A percentile compares a stretch with the other conserved stretches of the same genome.
These are phyloP conservation scores for Endoconidiophora laricicola DNA, from an alignment of 2,329 filamentous ascomycete species.

Conservation along the genomic window DNA sequence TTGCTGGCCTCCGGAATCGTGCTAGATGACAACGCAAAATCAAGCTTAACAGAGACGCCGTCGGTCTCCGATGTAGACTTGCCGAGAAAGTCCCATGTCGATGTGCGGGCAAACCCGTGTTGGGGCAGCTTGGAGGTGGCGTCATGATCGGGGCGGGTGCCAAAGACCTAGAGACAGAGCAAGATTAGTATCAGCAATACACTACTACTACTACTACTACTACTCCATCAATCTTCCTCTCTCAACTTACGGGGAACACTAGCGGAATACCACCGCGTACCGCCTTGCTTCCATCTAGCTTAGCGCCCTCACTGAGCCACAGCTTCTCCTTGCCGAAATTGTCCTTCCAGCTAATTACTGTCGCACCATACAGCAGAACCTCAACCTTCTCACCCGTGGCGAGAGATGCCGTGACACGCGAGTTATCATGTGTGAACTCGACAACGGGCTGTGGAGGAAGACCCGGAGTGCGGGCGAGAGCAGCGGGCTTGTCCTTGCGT, in stretches of 20 bases:
- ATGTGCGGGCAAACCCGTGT: conserved; percentile 86
- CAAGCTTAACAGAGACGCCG: conserved; percentile 62
- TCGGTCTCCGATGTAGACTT: conserved; percentile 44
- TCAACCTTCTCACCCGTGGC: conserved; percentile 77
- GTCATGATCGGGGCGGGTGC: conserved; percentile 58
- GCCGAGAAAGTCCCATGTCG: conserved; percentile 84
- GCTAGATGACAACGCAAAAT: conserved; percentile 72
- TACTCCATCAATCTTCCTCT: not conserved
- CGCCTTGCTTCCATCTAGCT: conserved; percentile 72
- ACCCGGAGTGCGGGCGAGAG: conserved; percentile 57
- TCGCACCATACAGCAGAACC: conserved; percentile 80
- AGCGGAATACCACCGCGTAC: conserved; percentile 84
- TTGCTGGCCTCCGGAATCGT: conserved; percentile 53
- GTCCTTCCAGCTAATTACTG: conserved; percentile 85
- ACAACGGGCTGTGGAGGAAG: conserved; percentile 62
- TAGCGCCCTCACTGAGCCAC: conserved; percentile 66
- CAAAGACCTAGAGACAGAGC: conserved; percentile 51
- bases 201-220: too few species aligned
- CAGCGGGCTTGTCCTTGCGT: conserved; percentile 66
- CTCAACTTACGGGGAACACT: conserved; percentile 63
- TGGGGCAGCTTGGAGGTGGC: conserved; percentile 69
- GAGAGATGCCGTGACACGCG: conserved; percentile 60
- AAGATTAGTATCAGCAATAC: not conserved
- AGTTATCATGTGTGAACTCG: conserved; percentile 53
- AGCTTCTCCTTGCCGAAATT: conserved; percentile 63